A percentile compares a stretch with the other conserved stretches of the same genome.
Evolutionary conservation across 1,139 yeast genomes (phyloP).

Genomic region (Hanseniaspora uvarum): DNA sequence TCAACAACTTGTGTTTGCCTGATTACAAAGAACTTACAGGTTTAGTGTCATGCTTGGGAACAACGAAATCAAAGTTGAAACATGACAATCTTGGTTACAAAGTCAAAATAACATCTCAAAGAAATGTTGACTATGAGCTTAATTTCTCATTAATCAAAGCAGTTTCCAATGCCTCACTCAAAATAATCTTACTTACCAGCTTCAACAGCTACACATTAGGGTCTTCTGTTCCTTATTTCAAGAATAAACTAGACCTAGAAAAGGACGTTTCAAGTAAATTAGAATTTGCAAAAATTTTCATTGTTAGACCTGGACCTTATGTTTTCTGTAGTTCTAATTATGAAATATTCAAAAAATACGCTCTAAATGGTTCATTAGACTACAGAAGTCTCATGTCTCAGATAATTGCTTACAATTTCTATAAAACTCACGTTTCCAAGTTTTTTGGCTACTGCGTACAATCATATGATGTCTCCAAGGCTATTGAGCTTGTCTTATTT

Average conservation of each 20-base stretch:
- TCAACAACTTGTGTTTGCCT: not conserved
- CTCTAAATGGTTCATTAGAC: not conserved
- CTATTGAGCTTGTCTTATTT: not conserved
- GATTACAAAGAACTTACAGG: not conserved
- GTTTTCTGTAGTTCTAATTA: not conserved
- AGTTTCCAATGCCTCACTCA: not conserved
- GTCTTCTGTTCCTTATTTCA: not conserved
- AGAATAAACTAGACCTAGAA: not conserved
- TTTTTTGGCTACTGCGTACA: conserved; percentile 1
- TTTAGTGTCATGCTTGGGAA: conserved; percentile 1
- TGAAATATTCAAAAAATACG: not conserved
- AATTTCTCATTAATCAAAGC: not conserved
- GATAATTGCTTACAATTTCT: not conserved
- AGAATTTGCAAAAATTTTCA: not conserved
- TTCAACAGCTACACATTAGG: not conserved
- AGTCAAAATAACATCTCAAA: not conserved
- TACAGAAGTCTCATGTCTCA: not conserved
- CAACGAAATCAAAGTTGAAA: not conserved
- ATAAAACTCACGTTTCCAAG: not conserved
- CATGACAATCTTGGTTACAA: not conserved
- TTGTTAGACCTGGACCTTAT: conserved; percentile 1
- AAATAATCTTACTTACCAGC: not conserved
- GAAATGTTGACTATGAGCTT: not conserved
- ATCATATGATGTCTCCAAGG: not conserved
- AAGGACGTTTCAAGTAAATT: not conserved